Base-by-base conservation (phyloP, 169 alveolate genomes). In the Babesia ovis region DNA sequence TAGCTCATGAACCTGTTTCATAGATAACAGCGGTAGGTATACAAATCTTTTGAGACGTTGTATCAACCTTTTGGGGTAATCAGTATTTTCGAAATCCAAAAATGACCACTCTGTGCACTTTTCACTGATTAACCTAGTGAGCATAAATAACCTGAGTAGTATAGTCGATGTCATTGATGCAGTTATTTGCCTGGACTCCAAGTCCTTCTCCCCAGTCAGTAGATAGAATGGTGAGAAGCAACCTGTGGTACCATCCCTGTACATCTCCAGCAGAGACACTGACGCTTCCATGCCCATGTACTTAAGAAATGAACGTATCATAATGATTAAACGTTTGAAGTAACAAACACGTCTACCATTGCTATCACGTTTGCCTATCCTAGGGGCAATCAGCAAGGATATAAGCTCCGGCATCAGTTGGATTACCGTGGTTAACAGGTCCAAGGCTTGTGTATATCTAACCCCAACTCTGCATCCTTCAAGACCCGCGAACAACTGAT, bases 401-500 rank as follows among this genome's bases (percentile, higher is more conserved):
- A 57, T 62, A 25, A 79, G 45, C 34, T 79, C 86, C 2, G 86
- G 86, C 83, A 79, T 69, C 32, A 70, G 55, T 23, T 46, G 61
- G 9, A 79, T 0, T 5, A 79, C 39, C 1, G 39, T 27, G 16
- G 81, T 60, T 18, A 79, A 8, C 43, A 79, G 68, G 22, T 79
- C 86, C 1, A 69, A 6, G 9, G 86, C 68, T 34, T 79, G 66
- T 0, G 43, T 58, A 25, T 41, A 45, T 11, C 73, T 29, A 11
- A 46, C 55, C 12, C 67, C 69, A 43, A 54, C 37, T 0, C 54
- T 45, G 43, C 75, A 58, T 3, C 62, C 74, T 46, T 79, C 83
- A 18, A 79, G 53, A 5, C 72, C 62, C 16, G 11, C 66, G 27
- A 79, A 50, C 2, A 79, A 46, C 41, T 54, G 73, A 60, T 79